Evolutionary conservation across 495 filamentous ascomycete species (phyloP), one percentile per base, ranked within the genome.

Genomic region (Platismatia glauca): DNA sequence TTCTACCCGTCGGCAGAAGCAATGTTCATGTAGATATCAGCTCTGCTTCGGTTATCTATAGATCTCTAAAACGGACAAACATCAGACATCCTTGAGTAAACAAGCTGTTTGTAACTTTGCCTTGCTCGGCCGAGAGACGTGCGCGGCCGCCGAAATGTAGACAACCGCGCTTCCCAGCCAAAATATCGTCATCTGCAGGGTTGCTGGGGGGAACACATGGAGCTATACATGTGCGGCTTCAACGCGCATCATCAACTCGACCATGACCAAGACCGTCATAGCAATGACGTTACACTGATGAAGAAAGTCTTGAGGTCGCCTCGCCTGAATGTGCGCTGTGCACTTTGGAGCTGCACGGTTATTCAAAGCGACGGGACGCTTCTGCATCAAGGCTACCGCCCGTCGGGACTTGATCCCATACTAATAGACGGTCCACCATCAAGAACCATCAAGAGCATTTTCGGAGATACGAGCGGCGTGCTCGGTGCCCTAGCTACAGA

Each of bases 381-480:
- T 29, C 13, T 57, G 15, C 63, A 63, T 35, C 29, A 46, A 18
- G 66, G 66, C 35, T 65, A 57, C 34, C 65, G 46, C 27, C 31
- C 50, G 8, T 46, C 43, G 15, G 53, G 60, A 38, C 24, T 43
- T 22, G 52, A 46, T 13, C 44, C 57, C 20, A 50, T 31, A 9
- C 11, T 34, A 13, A 65, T 61, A 53, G 37, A 63, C 5, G 62
- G 62, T 43, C 31, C 67, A 35, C 44, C 39, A 22, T 29, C 59
- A 12, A 53, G 50, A 48, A 57, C 55, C 38, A 48, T 67, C 8
- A 60, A 46, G 43, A 50, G 15, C 6, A 29, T 70, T 6, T 70
- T 67, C 31, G 68, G 68, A 44, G 68, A 70, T 46, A 46, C 58
- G 15, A 64, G 52, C 38, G 68, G 68, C 33, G 58, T 68, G n/a